Base-by-base conservation (phyloP, 129 eudicot genomes). In the Mikania micrantha region DNA sequence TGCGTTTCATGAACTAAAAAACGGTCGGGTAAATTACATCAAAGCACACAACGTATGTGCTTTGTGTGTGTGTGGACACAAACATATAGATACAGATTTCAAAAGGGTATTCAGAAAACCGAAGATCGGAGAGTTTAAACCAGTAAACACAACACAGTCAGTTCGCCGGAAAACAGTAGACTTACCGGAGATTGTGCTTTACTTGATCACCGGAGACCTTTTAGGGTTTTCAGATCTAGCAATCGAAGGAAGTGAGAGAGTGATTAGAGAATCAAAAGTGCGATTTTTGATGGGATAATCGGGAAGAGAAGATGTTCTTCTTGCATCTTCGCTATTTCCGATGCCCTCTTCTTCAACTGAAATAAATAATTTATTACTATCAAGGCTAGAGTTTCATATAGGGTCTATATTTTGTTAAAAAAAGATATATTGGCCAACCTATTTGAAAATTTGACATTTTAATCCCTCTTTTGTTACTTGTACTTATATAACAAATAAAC, bases 321-420 rank as follows among this genome's bases (percentile, higher is more conserved):
- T 81, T 81, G 85, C 67, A 58, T 72, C 76, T 68, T 78, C 79
- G 75, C 83, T 81, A 82, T 85, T 82, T 79, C 77, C 85, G 40
- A 69, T 75, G 80, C 69, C 78, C 68, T 75, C 60, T 59, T 64
- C 64, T 22, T 59, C 73, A 76, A 47, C 60, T 45, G 69, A 76
- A 67, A 75, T 67, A 66, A 74, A 74, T 64, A 67, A 67, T 68
- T 76, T 76, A 76, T 69, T 76, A 76, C 80, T 48, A 38, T 35
- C 75, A n/a, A 19, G 24, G 40, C 9, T 47, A 76, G 35, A 29
- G 34, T 66, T 76, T 75, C 25, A 76, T 25, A 19, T 32, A 48
- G 19, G 64, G 47, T 0, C 45, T 47, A 27, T 6, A n/a, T 2
- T 49, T 79, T 60, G 9, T 7, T 13, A n/a, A 22, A 45, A 10